Evolutionary conservation across 2,329 filamentous ascomycete species (phyloP), one percentile per base, ranked within the genome.

Genomic region (Epicoccum nigrum): DNA sequence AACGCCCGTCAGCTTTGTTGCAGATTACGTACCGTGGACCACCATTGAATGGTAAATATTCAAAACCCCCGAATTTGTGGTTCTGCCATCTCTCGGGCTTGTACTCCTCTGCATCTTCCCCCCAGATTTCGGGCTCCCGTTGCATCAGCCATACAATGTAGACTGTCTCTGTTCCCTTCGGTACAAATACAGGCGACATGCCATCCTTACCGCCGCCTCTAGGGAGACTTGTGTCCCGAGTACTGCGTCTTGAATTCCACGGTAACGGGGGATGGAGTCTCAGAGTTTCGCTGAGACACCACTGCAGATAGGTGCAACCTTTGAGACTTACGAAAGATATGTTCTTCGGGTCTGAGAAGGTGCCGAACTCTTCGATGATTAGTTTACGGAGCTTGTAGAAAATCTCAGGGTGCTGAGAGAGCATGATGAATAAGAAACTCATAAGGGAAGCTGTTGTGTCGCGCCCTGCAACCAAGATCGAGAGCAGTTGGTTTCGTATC

Each of bases 361-460:
- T 69, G 8, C 76, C 76, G 34, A 78, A 76, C 3, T 66, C 62
- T 0, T 71, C 66, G 11, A 40, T 30, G 16, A 47, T 28, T 9
- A 16, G 20, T 2, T 6, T 56, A 4, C 76, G 73, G 6, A 79
- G 62, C 25, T 71, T 70, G 11, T 62, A 41, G 62, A 71, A 77
- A 4, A 72, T 64, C 2, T 63, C 41, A 0, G 70, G 72, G 31
- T 77, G 37, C 30, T 76, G 28, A 12, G 71, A 67, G 43, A 72
- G 55, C 11, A 74, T 56, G 21, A 64, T 62, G 51, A 75, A 63
- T 32, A 71, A 30, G 59, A 71, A 68, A 11, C 51, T 55, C 8
- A 96, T 80, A 0, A 88, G 88, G 1, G 80, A 82, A 21, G 91
- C 91, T 0, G 92, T 96, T 17, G 91, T 95, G 70, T 96, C 92